These are phyloP conservation scores for Cadophora luteo-olivacea DNA, from an alignment of 2,329 filamentous ascomycete genomes.

Conservation along the genomic window DNA sequence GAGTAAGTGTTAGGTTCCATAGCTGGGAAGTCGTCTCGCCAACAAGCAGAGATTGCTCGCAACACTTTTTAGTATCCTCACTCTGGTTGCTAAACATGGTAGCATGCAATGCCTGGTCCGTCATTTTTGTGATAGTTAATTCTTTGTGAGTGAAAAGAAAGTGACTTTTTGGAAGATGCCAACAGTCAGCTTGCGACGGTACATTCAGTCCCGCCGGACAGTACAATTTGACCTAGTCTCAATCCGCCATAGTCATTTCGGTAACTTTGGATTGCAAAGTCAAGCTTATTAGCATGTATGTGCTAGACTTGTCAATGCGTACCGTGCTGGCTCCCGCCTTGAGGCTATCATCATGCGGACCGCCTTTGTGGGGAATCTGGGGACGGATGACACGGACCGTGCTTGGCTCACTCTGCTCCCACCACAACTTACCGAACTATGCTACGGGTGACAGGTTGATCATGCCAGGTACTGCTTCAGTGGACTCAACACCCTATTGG, in stretches of 20 bases:
- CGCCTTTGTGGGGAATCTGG: not conserved
- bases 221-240: not conserved
- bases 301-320: not conserved
- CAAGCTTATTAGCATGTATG: not conserved
- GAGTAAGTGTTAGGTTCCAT: slow-evolving; percentile 72
- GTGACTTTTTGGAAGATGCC: not conserved
- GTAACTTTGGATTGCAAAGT: not conserved
- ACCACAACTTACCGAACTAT: not conserved
- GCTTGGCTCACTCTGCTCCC: not conserved
- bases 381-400: slow-evolving; percentile 9
- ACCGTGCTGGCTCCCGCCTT: not conserved
- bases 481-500: not conserved
- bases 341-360: not conserved
- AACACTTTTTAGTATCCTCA: not conserved
- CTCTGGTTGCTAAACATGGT: not conserved
- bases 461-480: not conserved
- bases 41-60: slow-evolving; percentile 8
- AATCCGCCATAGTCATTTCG: not conserved
- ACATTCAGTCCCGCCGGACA: not conserved
- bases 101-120: not conserved
- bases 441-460: not conserved
- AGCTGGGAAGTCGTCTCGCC: not conserved
- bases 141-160: not conserved
- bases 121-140: not conserved
- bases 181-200: not conserved